Evolutionary conservation across 2,329 filamentous ascomycete species (phyloP), one percentile per base, ranked within the genome.

Genomic region (Rutstroemia sp.): DNA sequence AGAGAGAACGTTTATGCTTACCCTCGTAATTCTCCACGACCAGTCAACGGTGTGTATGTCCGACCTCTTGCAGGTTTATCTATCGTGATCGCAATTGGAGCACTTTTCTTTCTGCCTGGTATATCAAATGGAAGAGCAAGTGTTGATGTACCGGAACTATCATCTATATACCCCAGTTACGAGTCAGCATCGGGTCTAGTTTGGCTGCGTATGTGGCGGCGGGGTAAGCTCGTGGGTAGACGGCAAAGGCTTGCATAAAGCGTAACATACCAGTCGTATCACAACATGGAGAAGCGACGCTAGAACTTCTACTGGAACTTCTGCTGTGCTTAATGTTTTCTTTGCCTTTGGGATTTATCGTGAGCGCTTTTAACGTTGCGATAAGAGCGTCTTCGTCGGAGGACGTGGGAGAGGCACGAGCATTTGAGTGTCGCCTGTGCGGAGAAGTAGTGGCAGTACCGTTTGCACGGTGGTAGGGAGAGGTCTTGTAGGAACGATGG

Each of bases 1-100:
- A 50, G 45, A 49, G 37, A 52, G 50, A 34, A n/a, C n/a, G 30
- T 23, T 45, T 30, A 41, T 49, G 73, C 77, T 66, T 77, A 84
- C 82, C 81, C 80, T 66, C 74, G 75, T 50, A 81, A 65, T 67
- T 85, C 81, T 52, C 81, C 82, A 54, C 81, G 74, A 46, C 78
- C 82, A 25, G 81, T 82, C 21, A 85, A 69, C 4, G 67, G 67
- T 18, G 66, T 68, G 38, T 66, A 59, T 75, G 77, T 60, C 75
- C 75, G 23, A 74, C 79, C 63, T 72, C 71, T 47, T 71, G 66
- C 49, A 72, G 71, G 73, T 67, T 58, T 69, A 69, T 70, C 74
- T 59, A 73, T 83, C 42, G 76, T 71, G 62, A 83, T 82, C 51
- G 81, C 80, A 62, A 83, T 82, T 50, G 81, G 80, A 41, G 71